These are phyloP conservation scores for Arthrobotrys megalospora DNA, from an alignment of 2,329 filamentous ascomycete genomes.

Conservation along the genomic window DNA sequence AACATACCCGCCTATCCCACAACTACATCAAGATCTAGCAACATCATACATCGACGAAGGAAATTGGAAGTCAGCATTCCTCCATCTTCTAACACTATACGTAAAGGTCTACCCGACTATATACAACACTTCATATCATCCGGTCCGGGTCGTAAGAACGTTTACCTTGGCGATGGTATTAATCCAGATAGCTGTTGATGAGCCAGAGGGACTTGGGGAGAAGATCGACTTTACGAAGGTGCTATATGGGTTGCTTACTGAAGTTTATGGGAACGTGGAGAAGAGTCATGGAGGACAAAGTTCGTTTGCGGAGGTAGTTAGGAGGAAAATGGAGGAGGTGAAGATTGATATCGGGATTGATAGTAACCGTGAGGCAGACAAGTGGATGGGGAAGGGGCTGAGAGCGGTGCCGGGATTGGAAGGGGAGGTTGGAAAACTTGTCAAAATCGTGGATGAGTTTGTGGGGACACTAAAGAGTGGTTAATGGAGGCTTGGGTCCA, in stretches of 20 bases:
- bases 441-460: conserved; percentile 48
- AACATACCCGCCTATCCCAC: conserved; percentile 72
- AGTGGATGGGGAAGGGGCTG: conserved; percentile 60
- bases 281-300: conserved; percentile 69
- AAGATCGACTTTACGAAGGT: conserved; percentile 68
- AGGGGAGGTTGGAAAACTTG: conserved; percentile 59
- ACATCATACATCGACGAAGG: conserved; percentile 69
- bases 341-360: conserved; percentile 64
- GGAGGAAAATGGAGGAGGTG: conserved; percentile 67
- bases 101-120: conserved; percentile 71
- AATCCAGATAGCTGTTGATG: conserved; percentile 61
- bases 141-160: conserved; percentile 71
- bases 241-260: conserved; percentile 68
- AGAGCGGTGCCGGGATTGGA: conserved; percentile 55
- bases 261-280: conserved; percentile 67
- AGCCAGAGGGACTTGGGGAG: conserved; percentile 64
- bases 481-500: not conserved
- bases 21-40: conserved; percentile 72
- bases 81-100: conserved; percentile 72
- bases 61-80: conserved; percentile 70
- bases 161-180: conserved; percentile 63
- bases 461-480: conserved; percentile 8
- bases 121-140: conserved; percentile 71
- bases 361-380: conserved; percentile 56
- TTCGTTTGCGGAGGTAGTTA: conserved; percentile 68